Evolutionary conservation across 129 eudicot species (phyloP).

Genomic region (Apium graveolens): DNA sequence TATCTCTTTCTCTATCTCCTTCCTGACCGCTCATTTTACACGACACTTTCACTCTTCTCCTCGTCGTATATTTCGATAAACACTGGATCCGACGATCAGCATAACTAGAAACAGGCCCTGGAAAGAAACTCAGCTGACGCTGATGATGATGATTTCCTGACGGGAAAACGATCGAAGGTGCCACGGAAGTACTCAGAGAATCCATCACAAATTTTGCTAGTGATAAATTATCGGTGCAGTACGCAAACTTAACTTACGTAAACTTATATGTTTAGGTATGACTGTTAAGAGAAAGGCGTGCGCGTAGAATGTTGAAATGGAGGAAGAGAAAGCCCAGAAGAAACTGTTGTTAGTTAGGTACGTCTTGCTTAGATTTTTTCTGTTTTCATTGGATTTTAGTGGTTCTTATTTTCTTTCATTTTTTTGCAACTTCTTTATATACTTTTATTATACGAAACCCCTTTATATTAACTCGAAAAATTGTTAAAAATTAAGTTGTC

Average conservation of each 20-base stretch:
- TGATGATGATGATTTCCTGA: slow-evolving; percentile 38
- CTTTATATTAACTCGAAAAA: background rate
- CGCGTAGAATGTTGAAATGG: slow-evolving; percentile 15
- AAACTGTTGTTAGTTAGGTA: background rate
- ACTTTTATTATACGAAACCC: too few species aligned
- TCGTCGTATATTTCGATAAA: slow-evolving; percentile 14
- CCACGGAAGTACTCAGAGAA: slow-evolving; percentile 57
- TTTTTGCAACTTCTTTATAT: background rate
- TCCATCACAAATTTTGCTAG: slow-evolving; percentile 32
- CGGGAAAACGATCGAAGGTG: slow-evolving; percentile 56
- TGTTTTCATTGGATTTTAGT: background rate
- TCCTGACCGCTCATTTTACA: slow-evolving; percentile 27
- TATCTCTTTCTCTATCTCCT: slow-evolving; percentile 10
- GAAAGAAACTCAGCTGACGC: slow-evolving; percentile 38
- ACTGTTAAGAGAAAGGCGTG: too few species aligned
- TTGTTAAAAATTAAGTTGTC: too few species aligned
- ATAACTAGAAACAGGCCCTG: slow-evolving; percentile 12
- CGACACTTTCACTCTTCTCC: slow-evolving; percentile 9
- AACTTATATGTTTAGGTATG: too few species aligned
- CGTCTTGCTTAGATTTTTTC: background rate
- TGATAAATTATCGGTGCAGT: background rate
- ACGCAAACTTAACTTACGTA: too few species aligned
- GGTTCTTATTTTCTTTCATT: background rate
- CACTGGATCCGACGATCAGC: slow-evolving; percentile 8
- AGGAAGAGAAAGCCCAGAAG: slow-evolving; percentile 7